Percentiles rank a stretch among this genome's conserved stretches.
These are phyloP conservation scores for Chaetothyriales sp. DNA, from an alignment of 2,329 filamentous ascomycete species.

Conservation along the genomic window DNA sequence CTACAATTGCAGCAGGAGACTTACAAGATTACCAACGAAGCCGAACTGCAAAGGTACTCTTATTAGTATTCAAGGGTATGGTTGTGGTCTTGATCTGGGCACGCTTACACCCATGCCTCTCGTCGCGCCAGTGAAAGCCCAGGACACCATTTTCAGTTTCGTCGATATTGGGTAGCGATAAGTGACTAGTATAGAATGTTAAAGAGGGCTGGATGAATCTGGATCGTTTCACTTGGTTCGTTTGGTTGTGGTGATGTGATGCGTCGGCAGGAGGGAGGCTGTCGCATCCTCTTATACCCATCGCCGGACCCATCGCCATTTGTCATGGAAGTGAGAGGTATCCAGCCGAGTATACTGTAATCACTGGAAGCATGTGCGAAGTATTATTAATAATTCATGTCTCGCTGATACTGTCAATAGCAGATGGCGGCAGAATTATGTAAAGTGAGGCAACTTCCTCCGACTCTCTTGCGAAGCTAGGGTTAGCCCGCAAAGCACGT, in stretches of 20 bases:
- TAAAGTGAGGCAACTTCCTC: constrained; percentile 13
- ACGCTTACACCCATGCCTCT: constrained; percentile 13
- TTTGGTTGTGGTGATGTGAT: constrained; percentile 6
- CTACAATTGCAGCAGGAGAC: constrained; percentile 1
- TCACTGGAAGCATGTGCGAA: constrained; percentile 11
- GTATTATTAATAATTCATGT: constrained; percentile 5
- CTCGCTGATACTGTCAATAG: constrained; percentile 2
- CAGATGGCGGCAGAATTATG: constrained; percentile 5
- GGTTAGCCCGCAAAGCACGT: no score
- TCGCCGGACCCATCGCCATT: constrained; percentile 3
- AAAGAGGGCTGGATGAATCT: background rate
- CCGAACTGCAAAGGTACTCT: constrained; percentile 4
- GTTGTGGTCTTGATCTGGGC: constrained; percentile 4
- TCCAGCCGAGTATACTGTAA: constrained; percentile 3
- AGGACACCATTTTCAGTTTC: constrained; percentile 8
- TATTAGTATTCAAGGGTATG: background rate
- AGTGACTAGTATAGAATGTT: constrained; percentile 3
- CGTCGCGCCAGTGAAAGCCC: constrained; percentile 11
- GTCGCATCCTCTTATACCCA: constrained; percentile 7
- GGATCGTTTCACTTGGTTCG: background rate
- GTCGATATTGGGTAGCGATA: constrained; percentile 4
- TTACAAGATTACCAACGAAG: constrained; percentile 9
- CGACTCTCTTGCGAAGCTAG: constrained; percentile 6
- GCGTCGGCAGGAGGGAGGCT: constrained; percentile 3
- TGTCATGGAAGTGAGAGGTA: constrained; percentile 4